Evolutionary conservation across 129 eudicot species (phyloP), one percentile per base, ranked within the genome.

Genomic region (Cynara cardunculus): DNA sequence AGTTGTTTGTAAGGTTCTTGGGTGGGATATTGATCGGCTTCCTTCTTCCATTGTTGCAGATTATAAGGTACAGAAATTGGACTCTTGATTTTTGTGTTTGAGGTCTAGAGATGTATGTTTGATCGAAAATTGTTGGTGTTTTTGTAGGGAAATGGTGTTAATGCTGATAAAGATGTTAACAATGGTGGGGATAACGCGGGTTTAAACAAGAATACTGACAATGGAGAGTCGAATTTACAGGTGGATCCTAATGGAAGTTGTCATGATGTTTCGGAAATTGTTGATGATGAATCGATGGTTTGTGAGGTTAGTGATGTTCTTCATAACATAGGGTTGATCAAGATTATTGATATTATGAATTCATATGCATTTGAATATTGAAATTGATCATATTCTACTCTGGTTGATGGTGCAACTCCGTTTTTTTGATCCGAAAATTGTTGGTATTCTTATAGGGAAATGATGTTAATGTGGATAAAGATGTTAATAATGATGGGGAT

Each of bases 1-100:
- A 77, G 97, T 66, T 22, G 68, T 95, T 70, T 95, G 97, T 83
- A 72, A 87, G 87, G 87, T 95, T 85, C 97, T 95, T 84, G 97
- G 89, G 8, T 95, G 99, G 99, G 97, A 95, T 16, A 87, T 92
- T 70, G 80, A 88, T 72, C 74, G 71, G 71, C 90, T 95, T 66
- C 87, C 94, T 10, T 22, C 87, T 16, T 27, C 85, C 0, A 74
- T 84, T 75, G 85, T 77, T 21, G 64, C 83, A 10, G 72, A 80
- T 24, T 14, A 56, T 28, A 87, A 85, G 88, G 93, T 89, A 78
- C 21, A 0, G 8, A 56, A 56, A 22, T 14, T 62, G 18, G 25
- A 7, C 0, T 62, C 65, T 25, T 61, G 14, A 22, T 35, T 11
- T 46, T 77, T 26, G 12, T 56, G 65, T 25, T 41, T 25, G 59